Percentiles rank a stretch among this genome's conserved stretches.
Evolutionary conservation across 352 stramenopile genomes (phyloP).

Genomic region (Pilasporangium apinafurcum): DNA sequence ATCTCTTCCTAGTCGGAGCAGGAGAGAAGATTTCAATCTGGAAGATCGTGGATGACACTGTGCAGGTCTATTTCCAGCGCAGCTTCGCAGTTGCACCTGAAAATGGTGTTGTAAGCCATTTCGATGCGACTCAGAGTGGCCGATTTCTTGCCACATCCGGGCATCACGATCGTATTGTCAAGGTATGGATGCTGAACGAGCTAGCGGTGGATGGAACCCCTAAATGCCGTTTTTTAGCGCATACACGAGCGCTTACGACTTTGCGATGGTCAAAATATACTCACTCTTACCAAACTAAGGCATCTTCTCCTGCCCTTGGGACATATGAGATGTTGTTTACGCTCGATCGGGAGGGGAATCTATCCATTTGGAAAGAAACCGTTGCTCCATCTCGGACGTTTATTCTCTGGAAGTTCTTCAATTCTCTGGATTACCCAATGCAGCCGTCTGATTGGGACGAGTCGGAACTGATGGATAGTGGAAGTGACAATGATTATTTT

Average conservation of each 20-base stretch:
- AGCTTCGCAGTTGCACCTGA: slow-evolving; percentile 36
- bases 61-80: slow-evolving; percentile 71
- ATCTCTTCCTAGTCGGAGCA: slow-evolving; percentile 58
- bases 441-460: too few relatives aligned
- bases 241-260: slow-evolving; percentile 44
- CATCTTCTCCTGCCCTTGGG: background rate
- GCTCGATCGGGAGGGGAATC: slow-evolving; percentile 46
- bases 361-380: slow-evolving; percentile 79
- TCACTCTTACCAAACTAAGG: slow-evolving; percentile 35
- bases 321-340: slow-evolving; percentile 70
- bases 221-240: slow-evolving; percentile 51
- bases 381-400: slow-evolving; percentile 42
- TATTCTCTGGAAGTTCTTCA: slow-evolving; percentile 61
- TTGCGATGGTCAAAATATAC: slow-evolving; percentile 48
- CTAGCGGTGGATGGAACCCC: slow-evolving; percentile 45
- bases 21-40: slow-evolving; percentile 73
- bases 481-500: too few relatives aligned
- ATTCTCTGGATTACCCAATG: slow-evolving; percentile 21
- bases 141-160: slow-evolving; percentile 55
- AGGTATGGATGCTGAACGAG: slow-evolving; percentile 57
- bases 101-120: slow-evolving; percentile 25
- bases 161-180: slow-evolving; percentile 60
- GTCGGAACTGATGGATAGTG: too few relatives aligned
- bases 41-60: slow-evolving; percentile 77
- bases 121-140: slow-evolving; percentile 56